phyloP scores from a whole-genome alignment of 1,139 yeast genomes.

The Suhomyces bolitotheri region DNA sequence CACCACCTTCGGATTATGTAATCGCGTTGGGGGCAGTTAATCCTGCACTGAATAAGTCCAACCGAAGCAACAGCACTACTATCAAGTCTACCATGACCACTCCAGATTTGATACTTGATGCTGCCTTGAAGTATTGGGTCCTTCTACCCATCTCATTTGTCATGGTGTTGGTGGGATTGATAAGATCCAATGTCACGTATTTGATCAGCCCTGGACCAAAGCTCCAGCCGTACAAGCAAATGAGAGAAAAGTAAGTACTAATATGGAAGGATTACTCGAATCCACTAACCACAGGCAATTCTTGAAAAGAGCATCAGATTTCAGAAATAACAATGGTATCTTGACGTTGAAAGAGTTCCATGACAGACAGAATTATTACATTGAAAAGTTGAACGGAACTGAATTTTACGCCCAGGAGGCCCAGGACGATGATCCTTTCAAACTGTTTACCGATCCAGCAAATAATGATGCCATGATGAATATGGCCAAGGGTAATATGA shows the following conservation, averaged over 20 bases:
- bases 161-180: conserved; percentile 86
- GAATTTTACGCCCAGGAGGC: conserved; percentile 46
- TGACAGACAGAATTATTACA: conserved; percentile 45
- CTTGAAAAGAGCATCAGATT: conserved; percentile 54
- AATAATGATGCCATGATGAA: conserved; percentile 74
- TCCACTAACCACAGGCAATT: conserved; percentile 37
- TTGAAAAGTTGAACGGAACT: conserved; percentile 51
- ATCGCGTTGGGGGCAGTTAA: no score
- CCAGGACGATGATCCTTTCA: conserved; percentile 45
- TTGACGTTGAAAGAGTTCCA: conserved; percentile 50
- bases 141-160: conserved; percentile 84
- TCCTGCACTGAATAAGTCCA: no score
- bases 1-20: no score
- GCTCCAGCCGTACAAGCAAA: conserved; percentile 48
- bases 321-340: conserved; percentile 50
- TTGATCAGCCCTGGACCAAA: conserved; percentile 61
- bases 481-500: conserved; percentile 78
- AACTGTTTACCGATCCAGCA: conserved; percentile 71
- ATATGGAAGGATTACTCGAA: neutral
- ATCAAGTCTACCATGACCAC: no score
- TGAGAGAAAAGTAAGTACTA: conserved; percentile 58
- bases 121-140: conserved; percentile 86
- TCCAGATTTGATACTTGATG: conserved; percentile 61
- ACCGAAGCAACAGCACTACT: no score
- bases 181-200: conserved; percentile 68